Percentiles rank a stretch among this genome's conserved stretches.
phyloP scores from a whole-genome alignment of 495 filamentous ascomycete genomes.

The Penicillium taxi region DNA sequence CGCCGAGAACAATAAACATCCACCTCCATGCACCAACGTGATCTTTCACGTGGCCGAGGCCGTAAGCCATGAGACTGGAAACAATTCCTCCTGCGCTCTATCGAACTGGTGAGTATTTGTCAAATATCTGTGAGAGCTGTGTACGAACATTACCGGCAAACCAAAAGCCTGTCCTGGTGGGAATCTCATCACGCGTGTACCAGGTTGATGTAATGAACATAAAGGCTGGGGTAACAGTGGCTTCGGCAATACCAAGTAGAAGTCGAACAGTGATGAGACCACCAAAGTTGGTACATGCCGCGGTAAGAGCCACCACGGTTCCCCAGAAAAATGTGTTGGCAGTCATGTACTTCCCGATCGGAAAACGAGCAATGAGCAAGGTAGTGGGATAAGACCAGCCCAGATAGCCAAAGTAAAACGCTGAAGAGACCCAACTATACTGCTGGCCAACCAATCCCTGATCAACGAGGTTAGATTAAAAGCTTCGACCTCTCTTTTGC shows the following conservation, averaged over 20 bases:
- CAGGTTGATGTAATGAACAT: slow-evolving; percentile 37
- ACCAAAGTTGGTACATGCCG: slow-evolving; percentile 30
- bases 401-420: slow-evolving; percentile 55
- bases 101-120: background rate
- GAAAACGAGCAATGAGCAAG: slow-evolving; percentile 48
- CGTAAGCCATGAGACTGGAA: slow-evolving; percentile 51
- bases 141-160: slow-evolving; percentile 45
- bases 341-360: slow-evolving; percentile 46
- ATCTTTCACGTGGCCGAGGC: slow-evolving; percentile 44
- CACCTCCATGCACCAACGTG: slow-evolving; percentile 45
- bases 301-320: slow-evolving; percentile 43
- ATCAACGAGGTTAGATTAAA: slow-evolving; percentile 17
- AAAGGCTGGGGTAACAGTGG: slow-evolving; percentile 38
- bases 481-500: background rate
- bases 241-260: slow-evolving; percentile 45
- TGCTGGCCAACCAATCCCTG: slow-evolving; percentile 42
- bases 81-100: slow-evolving; percentile 46
- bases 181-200: slow-evolving; percentile 51
- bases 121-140: background rate
- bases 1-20: slow-evolving; percentile 46
- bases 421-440: slow-evolving; percentile 51
- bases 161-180: slow-evolving; percentile 53
- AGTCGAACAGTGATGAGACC: slow-evolving; percentile 36
- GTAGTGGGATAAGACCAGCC: slow-evolving; percentile 33
- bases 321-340: slow-evolving; percentile 51